A percentile compares a stretch with the other conserved stretches of the same genome.
Conservation (phyloP, 192 early-diverging fungal genomes). For the Borealophlyctis nickersoniae region DNA sequence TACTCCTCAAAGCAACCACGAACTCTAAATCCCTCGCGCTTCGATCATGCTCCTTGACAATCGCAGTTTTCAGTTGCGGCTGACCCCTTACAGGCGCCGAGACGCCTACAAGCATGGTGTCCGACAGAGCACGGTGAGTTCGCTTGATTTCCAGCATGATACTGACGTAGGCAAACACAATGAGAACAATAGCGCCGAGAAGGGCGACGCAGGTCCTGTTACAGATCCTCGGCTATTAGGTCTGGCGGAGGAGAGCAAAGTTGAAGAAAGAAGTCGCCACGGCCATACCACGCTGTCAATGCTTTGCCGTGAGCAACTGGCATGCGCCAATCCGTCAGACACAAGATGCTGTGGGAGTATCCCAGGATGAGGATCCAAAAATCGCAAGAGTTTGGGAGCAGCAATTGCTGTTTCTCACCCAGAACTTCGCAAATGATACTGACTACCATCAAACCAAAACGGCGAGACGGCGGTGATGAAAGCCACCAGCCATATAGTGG, state of each 20-base stretch:
- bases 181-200: background rate
- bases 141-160: background rate
- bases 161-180: background rate
- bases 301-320: background rate
- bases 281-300: background rate
- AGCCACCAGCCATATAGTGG: background rate
- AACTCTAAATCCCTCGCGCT: background rate
- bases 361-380: background rate
- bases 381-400: background rate
- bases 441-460: background rate
- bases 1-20: background rate
- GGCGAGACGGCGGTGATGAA: background rate
- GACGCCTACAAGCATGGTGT: no score
- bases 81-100: no score
- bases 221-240: no score
- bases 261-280: no score
- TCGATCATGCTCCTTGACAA: background rate
- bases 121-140: background rate
- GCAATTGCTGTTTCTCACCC: background rate
- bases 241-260: no score
- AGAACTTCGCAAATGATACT: background rate
- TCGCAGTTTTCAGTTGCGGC: no score
- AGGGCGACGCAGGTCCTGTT: background rate
- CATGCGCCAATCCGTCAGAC: background rate
- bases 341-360: background rate